Evolutionary conservation across 2,329 filamentous ascomycete species (phyloP).

Genomic region (Botryotinia globosa): DNA sequence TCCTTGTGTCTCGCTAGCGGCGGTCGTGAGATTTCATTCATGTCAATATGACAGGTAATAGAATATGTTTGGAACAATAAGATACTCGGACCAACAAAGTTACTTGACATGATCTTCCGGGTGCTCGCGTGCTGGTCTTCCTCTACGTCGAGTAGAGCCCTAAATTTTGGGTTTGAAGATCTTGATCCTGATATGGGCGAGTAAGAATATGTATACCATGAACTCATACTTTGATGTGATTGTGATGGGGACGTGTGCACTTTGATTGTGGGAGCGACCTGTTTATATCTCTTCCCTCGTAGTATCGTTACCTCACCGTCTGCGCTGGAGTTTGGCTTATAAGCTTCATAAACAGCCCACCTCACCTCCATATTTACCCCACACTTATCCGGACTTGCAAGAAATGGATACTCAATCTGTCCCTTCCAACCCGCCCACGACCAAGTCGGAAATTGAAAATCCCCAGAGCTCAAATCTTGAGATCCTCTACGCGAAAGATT

Average conservation of each 20-base stretch:
- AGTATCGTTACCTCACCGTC: neutral
- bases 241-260: neutral
- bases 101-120: neutral
- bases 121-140: no score
- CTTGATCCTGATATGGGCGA: no score
- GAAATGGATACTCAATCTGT: neutral
- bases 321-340: neutral
- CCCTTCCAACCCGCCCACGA: constrained; percentile 4
- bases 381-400: neutral
- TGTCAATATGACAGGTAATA: neutral
- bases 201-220: neutral
- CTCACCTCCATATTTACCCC: neutral
- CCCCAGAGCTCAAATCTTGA: neutral
- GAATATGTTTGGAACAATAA: neutral
- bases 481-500: neutral
- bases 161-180: accelerated
- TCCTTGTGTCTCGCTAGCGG: neutral
- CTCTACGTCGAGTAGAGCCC: neutral
- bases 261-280: neutral
- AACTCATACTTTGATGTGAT: neutral
- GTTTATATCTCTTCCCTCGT: neutral
- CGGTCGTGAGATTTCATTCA: neutral
- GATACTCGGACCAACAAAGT: neutral
- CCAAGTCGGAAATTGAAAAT: neutral
- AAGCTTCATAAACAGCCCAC: neutral